Evolutionary conservation across 345 rosid genomes (phyloP), one percentile per base, ranked within the genome.

Genomic region (Lagerstroemia speciosa): DNA sequence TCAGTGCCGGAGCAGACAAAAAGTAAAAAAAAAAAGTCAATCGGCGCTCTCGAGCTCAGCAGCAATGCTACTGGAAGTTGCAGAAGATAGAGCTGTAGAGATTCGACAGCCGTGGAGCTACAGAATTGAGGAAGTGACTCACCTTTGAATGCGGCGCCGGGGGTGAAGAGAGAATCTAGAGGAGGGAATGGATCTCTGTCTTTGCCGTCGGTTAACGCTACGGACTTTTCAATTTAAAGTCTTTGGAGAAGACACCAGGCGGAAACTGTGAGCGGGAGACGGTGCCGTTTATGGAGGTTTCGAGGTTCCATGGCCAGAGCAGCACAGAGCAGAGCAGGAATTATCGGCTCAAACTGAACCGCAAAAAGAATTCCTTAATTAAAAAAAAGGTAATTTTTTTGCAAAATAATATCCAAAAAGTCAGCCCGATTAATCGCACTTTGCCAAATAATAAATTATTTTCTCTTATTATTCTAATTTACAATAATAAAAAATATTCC

Each of bases 141-240:
- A 14, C 63, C 34, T 29, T 27, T 7, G 20, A 58, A 58, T 58
- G 63, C 63, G 12, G 63, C 32, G 17, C 7, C 14, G 20, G 63
- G 2, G 32, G 50, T 20, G 66, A 3, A 40, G 33, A 1, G 48
- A 41, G 38, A 34, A 4, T 31, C 14, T 31, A 40, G 64, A 45
- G 0, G 31, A 22, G 9, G 29, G 37, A 55, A 30, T 16, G 72
- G 72, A 58, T 41, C 57, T n/a, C 12, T 32, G 66, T 8, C 41
- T 16, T 12, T 32, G 66, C 32, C 72, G 58, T 69, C 72, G 12
- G 65, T 10, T 50, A 48, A 43, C 72, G 72, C 66, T 8, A 61
- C 10, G 45, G 29, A 43, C 36, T n/a, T 38, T 38, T 27, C 67
- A 40, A 63, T 17, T 63, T 6, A 4, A 58, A 58, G 63, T 57